Base-by-base conservation (phyloP, 345 rosid genomes). In the Gossypium turneri region DNA sequence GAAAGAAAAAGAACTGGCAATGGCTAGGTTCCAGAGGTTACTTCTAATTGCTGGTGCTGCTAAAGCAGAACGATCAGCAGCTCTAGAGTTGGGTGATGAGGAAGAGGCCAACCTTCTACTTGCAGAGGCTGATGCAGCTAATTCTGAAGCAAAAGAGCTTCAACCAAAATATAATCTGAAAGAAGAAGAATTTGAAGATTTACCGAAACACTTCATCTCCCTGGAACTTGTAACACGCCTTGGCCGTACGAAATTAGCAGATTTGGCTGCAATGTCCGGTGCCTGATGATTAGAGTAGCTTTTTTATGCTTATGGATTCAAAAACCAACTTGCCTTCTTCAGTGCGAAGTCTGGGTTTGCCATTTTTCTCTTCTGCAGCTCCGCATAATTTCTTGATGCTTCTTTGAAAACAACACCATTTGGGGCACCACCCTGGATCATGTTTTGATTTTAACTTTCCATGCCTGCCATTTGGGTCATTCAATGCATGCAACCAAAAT, bases 101-200 rank as follows among this genome's bases (percentile, higher is more conserved):
- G 92, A 92, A 81, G 98, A 92, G 84, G 96, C 98, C 48, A 82
- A 81, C 74, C 90, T 90, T 79, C 83, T 91, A 60, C 86, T 85
- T 73, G 84, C 82, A 25, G 98, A 94, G 78, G 92, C 94, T 71
- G 85, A 92, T 72, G 94, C 89, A 66, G 94, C 97, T 20, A 85
- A 80, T 75, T 83, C 86, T 9, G 97, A 94, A 77, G 97, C 94
- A 47, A 81, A 84, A 72, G 87, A 84, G 74, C 92, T 89, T 64
- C 82, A 84, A 77, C 75, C 89, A 2, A 65, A 77, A 65, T 85
- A 85, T 62, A 76, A 78, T 82, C 76, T 91, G 47, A 85, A 89
- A 75, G 87, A 82, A 81, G 93, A 90, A 84, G 86, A 86, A 17
- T 71, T 86, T 78, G 66, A 75, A 70, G 79, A 83, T 75, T 50